A percentile compares a stretch with the other conserved stretches of the same genome.
These are phyloP conservation scores for Podospora appendiculata DNA, from an alignment of 495 filamentous ascomycete species.

Conservation along the genomic window DNA sequence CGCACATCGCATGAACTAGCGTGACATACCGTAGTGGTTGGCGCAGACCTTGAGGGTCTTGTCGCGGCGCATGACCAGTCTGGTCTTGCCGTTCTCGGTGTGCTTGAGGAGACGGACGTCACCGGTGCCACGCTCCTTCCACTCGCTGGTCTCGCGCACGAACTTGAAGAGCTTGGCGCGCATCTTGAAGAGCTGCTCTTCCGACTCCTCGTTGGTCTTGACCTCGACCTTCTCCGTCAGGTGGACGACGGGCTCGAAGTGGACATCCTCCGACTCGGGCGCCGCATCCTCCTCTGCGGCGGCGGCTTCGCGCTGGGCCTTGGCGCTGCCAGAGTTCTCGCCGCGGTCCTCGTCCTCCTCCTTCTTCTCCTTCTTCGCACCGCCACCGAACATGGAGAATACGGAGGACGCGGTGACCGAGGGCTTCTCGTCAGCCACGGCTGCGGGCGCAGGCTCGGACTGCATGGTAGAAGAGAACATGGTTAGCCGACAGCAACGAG, in stretches of 20 bases:
- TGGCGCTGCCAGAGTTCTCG: constrained; percentile 80
- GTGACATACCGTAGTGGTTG: constrained; percentile 91
- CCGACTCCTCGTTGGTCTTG: constrained; percentile 97
- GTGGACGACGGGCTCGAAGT: constrained; percentile 94
- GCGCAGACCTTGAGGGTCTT: constrained; percentile 99
- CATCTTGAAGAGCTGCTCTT: constrained; percentile 99
- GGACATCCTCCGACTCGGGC: constrained; percentile 80
- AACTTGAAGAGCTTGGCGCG: constrained; percentile 99
- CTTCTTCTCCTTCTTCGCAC: constrained; percentile 76
- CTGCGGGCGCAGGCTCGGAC: not conserved
- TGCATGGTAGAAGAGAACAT: too few species aligned
- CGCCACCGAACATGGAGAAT: constrained; percentile 97
- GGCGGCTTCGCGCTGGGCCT: constrained; percentile 66
- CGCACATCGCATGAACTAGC: not conserved
- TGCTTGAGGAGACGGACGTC: constrained; percentile 96
- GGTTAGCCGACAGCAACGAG: too few species aligned
- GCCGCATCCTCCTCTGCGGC: constrained; percentile 58
- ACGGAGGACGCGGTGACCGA: constrained; percentile 46
- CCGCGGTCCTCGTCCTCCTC: constrained; percentile 64
- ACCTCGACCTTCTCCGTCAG: constrained; percentile 93
- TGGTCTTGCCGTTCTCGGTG: constrained; percentile 94
- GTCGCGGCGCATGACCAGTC: constrained; percentile 96
- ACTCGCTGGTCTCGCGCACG: constrained; percentile 80
- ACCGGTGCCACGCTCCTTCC: constrained; percentile 99
- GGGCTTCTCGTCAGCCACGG: constrained; percentile 9